Evolutionary conservation across 352 stramenopile species (phyloP).

Genomic region (Pythium sp.): DNA sequence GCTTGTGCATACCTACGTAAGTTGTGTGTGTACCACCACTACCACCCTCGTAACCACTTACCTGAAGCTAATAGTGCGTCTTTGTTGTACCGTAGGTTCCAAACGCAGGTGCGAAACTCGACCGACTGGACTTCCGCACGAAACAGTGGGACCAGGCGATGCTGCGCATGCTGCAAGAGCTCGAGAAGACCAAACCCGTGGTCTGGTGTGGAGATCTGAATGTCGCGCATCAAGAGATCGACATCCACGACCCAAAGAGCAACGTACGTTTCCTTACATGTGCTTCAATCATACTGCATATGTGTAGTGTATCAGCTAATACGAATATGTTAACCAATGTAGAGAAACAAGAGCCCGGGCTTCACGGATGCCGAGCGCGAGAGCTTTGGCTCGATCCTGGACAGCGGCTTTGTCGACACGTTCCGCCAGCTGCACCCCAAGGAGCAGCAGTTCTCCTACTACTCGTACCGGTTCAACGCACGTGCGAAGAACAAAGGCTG

Average conservation of each 20-base stretch:
- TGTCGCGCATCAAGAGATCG: constrained; percentile 84
- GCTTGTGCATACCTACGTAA: constrained; percentile 83
- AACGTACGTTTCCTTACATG: constrained; percentile 36
- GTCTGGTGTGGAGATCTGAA: constrained; percentile 87
- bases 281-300: not conserved
- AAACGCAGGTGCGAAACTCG: constrained; percentile 69
- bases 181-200: constrained; percentile 74
- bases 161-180: constrained; percentile 58
- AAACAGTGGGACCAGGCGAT: constrained; percentile 78
- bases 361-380: constrained; percentile 81
- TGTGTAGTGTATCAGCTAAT: too few species aligned
- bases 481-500: constrained; percentile 85
- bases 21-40: not conserved
- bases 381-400: constrained; percentile 65
- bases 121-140: constrained; percentile 72
- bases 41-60: not conserved
- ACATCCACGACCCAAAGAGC: constrained; percentile 84
- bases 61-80: not conserved
- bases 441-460: constrained; percentile 74
- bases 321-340: not conserved
- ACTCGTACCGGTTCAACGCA: constrained; percentile 77
- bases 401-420: constrained; percentile 68
- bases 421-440: constrained; percentile 69
- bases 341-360: constrained; percentile 69
- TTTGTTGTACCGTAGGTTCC: constrained; percentile 29